These are phyloP conservation scores for Sporothrix brunneoviolacea DNA, from an alignment of 2,329 filamentous ascomycete genomes.

Conservation along the genomic window DNA sequence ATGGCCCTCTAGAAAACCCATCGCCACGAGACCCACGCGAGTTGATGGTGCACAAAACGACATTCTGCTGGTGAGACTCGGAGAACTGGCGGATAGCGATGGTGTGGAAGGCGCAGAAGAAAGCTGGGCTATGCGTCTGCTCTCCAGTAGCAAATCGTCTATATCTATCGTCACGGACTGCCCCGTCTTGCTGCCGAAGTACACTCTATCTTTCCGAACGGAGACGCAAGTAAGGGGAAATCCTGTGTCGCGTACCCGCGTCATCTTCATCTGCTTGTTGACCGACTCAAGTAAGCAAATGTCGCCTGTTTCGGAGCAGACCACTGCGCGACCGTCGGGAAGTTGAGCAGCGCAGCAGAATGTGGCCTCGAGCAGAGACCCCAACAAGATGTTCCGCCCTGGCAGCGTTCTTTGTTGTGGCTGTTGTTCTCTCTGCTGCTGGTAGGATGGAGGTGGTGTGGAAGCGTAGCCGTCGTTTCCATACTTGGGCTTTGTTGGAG, in stretches of 20 bases:
- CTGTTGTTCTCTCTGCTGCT: constrained; percentile 4
- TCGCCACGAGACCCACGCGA: constrained; percentile 50
- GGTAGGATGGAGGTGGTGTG: constrained; percentile 27
- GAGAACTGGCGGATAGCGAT: neutral
- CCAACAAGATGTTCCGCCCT: constrained; percentile 83
- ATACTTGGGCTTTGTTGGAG: constrained; percentile 56
- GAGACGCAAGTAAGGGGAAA: constrained; percentile 65
- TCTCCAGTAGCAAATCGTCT: constrained; percentile 34
- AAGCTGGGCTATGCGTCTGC: constrained; percentile 2
- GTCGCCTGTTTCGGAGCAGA: constrained; percentile 83
- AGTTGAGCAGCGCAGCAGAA: constrained; percentile 74
- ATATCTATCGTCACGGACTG: constrained; percentile 49
- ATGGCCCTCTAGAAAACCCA: constrained; percentile 61
- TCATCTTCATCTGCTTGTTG: constrained; percentile 63
- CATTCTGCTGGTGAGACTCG: neutral
- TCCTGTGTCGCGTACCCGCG: constrained; percentile 57
- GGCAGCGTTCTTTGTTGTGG: constrained; percentile 59
- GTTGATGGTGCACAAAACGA: constrained; percentile 31
- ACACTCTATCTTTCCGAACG: constrained; percentile 51
- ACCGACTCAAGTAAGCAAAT: constrained; percentile 82
- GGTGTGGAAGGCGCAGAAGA: constrained; percentile 28
- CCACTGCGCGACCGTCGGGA: constrained; percentile 65
- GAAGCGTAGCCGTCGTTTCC: constrained; percentile 39
- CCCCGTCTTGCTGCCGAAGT: constrained; percentile 63
- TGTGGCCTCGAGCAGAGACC: constrained; percentile 70